Base-by-base conservation (phyloP, 768 basidiomycete genomes). In the Suillus ampliporus region DNA sequence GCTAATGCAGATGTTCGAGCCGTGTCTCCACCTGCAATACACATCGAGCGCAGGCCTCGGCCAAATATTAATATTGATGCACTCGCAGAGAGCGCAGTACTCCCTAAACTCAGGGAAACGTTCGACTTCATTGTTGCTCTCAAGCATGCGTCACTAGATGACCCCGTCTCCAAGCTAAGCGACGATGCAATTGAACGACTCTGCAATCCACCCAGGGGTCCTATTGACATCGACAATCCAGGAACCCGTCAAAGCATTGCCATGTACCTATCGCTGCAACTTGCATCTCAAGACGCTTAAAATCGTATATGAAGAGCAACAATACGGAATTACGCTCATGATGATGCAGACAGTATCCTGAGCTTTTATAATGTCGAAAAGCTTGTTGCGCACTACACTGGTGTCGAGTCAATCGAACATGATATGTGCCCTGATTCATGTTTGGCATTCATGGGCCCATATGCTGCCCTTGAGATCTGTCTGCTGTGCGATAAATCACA, bases 401-500 rank as follows among this genome's bases (percentile, higher is more conserved):
- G 63, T 14, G 31, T 64, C 13, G 63, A 52, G 17, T 57, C 38
- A 13, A 28, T 61, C 21, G 31, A 58, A 17, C 57, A 63, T 38
- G 64, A 67, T 54, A 67, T 67, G 65, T 61, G 61, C 40, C 38
- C 52, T 7, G 35, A 68, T 11, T 58, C 66, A 15, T 71, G 68
- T 53, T n/a, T 63, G 5, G 64, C 47, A 4, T 71, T 65, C 44
- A 69, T 67, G 9, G 67, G 69, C 19, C 69, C 64, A 13, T 66
- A 60, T 26, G 44, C 54, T 57, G 31, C 15, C 3, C 62, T 71
- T 0, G 66, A 76, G 1, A 15, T 17, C 3, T 83, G 82, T 63
- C 63, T 67, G 0, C 23, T 54, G 4, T 82, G 81, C 58, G 61
- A 57, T 1, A 70, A 78, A 61, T 64, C 74, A 2, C 68, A 71